Percentiles rank a stretch among this genome's conserved stretches.
Conservation (phyloP, 75 land plant species). For the Pinus tabuliformis region DNA sequence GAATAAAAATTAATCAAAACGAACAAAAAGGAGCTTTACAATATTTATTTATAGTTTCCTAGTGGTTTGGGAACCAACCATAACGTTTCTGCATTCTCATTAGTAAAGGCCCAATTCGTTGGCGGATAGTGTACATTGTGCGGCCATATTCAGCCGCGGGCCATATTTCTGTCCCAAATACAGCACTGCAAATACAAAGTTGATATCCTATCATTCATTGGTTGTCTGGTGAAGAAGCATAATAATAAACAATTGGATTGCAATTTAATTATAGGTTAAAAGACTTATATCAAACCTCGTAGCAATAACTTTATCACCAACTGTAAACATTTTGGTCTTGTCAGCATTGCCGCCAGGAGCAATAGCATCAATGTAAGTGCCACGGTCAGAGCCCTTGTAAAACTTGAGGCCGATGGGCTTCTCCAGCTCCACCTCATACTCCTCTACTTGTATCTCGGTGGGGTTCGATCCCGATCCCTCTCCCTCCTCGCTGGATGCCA, state of each 20-base stretch:
- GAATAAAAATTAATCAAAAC: too few species aligned
- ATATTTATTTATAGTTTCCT: neutral
- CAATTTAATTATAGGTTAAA: neutral
- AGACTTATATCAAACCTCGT: constrained; percentile 54
- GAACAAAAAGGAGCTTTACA: neutral
- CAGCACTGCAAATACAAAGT: constrained; percentile 65
- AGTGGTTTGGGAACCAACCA: constrained; percentile 36
- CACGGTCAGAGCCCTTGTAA: constrained; percentile 86
- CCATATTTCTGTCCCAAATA: constrained; percentile 97
- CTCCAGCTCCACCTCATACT: constrained; percentile 88
- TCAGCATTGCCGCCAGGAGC: constrained; percentile 83
- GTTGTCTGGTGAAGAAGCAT: neutral
- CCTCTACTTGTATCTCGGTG: constrained; percentile 17
- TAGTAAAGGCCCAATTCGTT: constrained; percentile 81
- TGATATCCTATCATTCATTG: neutral
- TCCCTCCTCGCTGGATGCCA: neutral
- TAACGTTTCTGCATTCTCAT: constrained; percentile 93
- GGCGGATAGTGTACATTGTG: constrained; percentile 98
- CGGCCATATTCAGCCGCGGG: constrained; percentile 98
- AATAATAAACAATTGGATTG: neutral
- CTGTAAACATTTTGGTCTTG: constrained; percentile 57
- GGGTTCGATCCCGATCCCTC: constrained; percentile 9
- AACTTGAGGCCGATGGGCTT: constrained; percentile 93
- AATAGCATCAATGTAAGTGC: constrained; percentile 93
- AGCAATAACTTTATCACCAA: constrained; percentile 89